A percentile compares a stretch with the other conserved stretches of the same genome.
phyloP scores from a whole-genome alignment of 306 rosid genomes.

The Pyrus bretschneideri region DNA sequence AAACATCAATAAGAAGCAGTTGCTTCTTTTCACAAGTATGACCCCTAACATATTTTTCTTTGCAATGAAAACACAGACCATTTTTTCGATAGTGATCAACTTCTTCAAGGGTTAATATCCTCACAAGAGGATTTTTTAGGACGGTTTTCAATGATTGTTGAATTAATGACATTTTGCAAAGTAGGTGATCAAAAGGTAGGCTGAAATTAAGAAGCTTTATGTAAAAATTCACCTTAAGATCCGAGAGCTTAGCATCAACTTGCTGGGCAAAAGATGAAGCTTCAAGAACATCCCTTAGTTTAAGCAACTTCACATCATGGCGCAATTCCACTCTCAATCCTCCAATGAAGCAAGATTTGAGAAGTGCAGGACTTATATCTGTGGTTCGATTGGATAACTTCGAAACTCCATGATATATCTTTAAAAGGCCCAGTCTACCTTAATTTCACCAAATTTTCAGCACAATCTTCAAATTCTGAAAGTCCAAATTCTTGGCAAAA shows the following conservation, averaged over 20 bases:
- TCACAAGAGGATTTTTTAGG: too few relatives aligned
- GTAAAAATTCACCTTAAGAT: not conserved
- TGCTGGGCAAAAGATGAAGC: not conserved
- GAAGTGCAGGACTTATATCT: too few relatives aligned
- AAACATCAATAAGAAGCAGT: not conserved
- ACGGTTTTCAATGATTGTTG: too few relatives aligned
- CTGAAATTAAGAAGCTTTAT: too few relatives aligned
- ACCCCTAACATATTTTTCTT: not conserved
- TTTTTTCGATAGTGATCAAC: too few relatives aligned
- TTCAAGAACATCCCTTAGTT: not conserved
- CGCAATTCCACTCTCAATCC: too few relatives aligned
- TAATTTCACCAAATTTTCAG: too few relatives aligned
- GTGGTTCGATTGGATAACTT: not conserved
- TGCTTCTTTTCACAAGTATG: not conserved
- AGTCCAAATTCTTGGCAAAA: not conserved
- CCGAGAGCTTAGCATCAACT: too few relatives aligned
- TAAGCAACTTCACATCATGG: not conserved
- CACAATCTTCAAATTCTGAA: not conserved
- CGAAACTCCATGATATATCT: not conserved
- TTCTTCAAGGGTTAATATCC: not conserved
- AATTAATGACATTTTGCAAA: too few relatives aligned
- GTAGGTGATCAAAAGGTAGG: not conserved
- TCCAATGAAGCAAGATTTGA: too few relatives aligned
- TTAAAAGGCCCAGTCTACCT: too few relatives aligned
- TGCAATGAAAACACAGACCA: not conserved